These are phyloP conservation scores for Acrocalymma vagum DNA, from an alignment of 2,329 filamentous ascomycete genomes.

Conservation along the genomic window DNA sequence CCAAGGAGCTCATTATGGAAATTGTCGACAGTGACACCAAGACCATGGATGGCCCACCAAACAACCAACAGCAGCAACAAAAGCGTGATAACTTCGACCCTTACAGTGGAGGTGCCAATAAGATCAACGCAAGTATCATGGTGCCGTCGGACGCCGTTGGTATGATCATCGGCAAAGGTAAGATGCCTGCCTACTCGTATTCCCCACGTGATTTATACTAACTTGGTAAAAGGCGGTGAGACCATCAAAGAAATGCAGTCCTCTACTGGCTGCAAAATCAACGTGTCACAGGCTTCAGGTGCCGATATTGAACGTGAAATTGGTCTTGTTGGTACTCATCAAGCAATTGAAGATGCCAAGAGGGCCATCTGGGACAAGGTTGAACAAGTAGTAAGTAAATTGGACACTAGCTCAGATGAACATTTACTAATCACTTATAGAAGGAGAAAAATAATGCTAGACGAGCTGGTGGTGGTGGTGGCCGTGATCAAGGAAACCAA, in stretches of 20 bases:
- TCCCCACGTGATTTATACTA: conserved; percentile 16
- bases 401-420: not conserved
- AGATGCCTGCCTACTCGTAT: conserved; percentile 11
- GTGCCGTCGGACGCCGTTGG: conserved; percentile 92
- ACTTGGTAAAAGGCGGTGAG: conserved; percentile 69
- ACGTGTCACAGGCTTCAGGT: conserved; percentile 82
- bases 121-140: conserved; percentile 82
- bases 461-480: conserved; percentile 45
- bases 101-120: conserved; percentile 58
- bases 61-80: conserved; percentile 24
- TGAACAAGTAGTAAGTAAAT: conserved; percentile 77
- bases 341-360: conserved; percentile 83
- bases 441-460: conserved; percentile 56
- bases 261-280: conserved; percentile 90
- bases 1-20: conserved; percentile 89
- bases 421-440: conserved; percentile 41
- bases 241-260: conserved; percentile 95
- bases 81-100: conserved; percentile 50
- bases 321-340: conserved; percentile 78
- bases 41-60: conserved; percentile 46
- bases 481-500: conserved; percentile 48
- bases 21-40: conserved; percentile 90
- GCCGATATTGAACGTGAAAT: conserved; percentile 87
- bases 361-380: conserved; percentile 90
- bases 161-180: conserved; percentile 93